Conservation (phyloP, 2,329 filamentous ascomycete species). For the Chalara sp. region DNA sequence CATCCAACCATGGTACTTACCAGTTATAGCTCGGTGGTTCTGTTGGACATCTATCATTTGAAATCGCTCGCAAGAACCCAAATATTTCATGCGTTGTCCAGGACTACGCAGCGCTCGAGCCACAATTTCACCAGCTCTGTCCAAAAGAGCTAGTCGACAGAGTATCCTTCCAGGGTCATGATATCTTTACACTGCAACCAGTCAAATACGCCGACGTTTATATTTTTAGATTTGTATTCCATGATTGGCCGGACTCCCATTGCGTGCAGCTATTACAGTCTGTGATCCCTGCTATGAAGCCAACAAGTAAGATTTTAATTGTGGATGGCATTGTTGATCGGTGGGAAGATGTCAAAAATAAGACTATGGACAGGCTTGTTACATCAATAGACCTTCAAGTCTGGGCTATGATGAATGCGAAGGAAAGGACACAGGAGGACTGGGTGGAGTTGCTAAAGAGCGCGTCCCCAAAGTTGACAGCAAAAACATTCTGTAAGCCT, state of each 20-base stretch:
- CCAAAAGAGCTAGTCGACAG: not conserved
- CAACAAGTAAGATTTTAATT: conserved; percentile 4
- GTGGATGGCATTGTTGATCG: conserved; percentile 1
- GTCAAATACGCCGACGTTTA: conserved; percentile 28
- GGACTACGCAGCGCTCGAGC: conserved; percentile 10
- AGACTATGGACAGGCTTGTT: not conserved
- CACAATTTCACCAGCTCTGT: not conserved
- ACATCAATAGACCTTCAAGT: conserved; percentile 4
- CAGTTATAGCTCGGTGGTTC: conserved; percentile 18
- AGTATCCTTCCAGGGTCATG: conserved; percentile 20
- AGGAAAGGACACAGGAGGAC: conserved; percentile 3
- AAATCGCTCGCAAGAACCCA: conserved; percentile 15
- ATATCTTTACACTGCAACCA: conserved; percentile 33
- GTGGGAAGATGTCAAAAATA: not conserved
- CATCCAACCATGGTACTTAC: not conserved
- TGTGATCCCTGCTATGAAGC: conserved; percentile 19
- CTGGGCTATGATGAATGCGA: conserved; percentile 2
- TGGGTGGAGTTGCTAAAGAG: conserved; percentile 1
- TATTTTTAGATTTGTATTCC: conserved; percentile 21
- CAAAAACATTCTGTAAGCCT: too few relatives aligned
- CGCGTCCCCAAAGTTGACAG: not conserved
- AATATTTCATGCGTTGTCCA: conserved; percentile 20
- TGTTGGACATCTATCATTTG: conserved; percentile 16
- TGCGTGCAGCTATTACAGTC: conserved; percentile 8
- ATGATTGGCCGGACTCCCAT: conserved; percentile 24